Percentiles rank a stretch among this genome's conserved stretches.
Conservation (phyloP, 2,329 filamentous ascomycete genomes). For the Microcyclosporella mali region DNA sequence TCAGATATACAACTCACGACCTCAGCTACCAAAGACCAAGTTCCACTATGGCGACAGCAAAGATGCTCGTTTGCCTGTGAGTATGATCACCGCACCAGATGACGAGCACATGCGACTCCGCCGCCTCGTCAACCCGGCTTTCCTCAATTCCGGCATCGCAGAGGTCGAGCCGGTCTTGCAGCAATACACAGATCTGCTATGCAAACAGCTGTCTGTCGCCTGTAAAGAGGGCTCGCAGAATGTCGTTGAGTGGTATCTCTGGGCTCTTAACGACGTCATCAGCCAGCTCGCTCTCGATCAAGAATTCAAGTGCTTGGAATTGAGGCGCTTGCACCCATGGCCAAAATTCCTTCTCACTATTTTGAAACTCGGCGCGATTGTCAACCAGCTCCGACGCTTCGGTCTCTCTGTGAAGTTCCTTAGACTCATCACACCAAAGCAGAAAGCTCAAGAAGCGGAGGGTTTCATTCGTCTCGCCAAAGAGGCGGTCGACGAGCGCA, state of each 20-base stretch:
- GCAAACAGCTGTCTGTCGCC: slow-evolving; percentile 12
- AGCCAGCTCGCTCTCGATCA: slow-evolving; percentile 53
- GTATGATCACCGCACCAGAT: slow-evolving; percentile 21
- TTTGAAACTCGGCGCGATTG: slow-evolving; percentile 12
- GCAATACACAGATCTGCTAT: slow-evolving; percentile 17
- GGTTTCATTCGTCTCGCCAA: slow-evolving; percentile 15
- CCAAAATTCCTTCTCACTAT: slow-evolving; percentile 16
- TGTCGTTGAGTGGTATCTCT: slow-evolving; percentile 72
- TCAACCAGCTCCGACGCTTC: slow-evolving; percentile 20
- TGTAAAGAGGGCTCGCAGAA: slow-evolving; percentile 60
- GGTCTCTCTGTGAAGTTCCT: slow-evolving; percentile 14
- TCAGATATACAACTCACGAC: slow-evolving; percentile 24
- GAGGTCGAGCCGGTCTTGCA: slow-evolving; percentile 21
- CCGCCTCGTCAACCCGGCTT: slow-evolving; percentile 15
- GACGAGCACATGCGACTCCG: slow-evolving; percentile 17
- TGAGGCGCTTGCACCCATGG: slow-evolving; percentile 21
- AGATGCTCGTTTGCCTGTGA: slow-evolving; percentile 9
- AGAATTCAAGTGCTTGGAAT: slow-evolving; percentile 32
- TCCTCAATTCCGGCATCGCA: slow-evolving; percentile 18
- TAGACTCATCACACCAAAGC: slow-evolving; percentile 9
- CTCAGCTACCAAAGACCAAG: slow-evolving; percentile 15
- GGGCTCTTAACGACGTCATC: slow-evolving; percentile 65
- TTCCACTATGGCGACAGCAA: slow-evolving; percentile 15
- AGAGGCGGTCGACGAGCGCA: slow-evolving; percentile 13
- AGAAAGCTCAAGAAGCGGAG: slow-evolving; percentile 3